These are phyloP conservation scores for Plenodomus lindquistii DNA, from an alignment of 2,329 filamentous ascomycete species.

Conservation along the genomic window DNA sequence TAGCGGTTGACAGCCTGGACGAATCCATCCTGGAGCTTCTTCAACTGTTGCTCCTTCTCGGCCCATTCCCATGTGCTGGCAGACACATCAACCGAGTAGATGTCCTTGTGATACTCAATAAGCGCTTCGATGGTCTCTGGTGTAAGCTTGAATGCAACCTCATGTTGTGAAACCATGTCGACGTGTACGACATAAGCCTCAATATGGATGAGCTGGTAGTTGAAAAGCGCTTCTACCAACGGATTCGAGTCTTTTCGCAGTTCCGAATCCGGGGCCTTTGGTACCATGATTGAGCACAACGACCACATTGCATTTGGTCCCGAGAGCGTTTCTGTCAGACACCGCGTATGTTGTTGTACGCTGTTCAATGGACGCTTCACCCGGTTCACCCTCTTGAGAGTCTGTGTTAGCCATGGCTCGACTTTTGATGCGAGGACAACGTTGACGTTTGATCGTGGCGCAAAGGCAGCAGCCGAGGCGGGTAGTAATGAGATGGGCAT, in stretches of 20 bases:
- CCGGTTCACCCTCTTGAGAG: conserved; percentile 93
- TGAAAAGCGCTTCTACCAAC: conserved; percentile 83
- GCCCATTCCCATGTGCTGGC: conserved; percentile 92
- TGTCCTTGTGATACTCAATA: conserved; percentile 93
- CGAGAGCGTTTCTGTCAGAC: conserved; percentile 91
- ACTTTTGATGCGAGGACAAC: conserved; percentile 91
- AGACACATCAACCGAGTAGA: conserved; percentile 88
- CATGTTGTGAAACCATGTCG: conserved; percentile 96
- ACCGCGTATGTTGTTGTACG: conserved; percentile 91
- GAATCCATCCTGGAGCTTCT: conserved; percentile 97
- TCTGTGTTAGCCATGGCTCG: conserved; percentile 95
- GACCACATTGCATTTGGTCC: conserved; percentile 92
- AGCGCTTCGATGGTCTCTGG: conserved; percentile 90
- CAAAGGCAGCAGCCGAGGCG: conserved; percentile 94
- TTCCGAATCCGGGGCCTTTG: conserved; percentile 85
- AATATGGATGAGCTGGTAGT: conserved; percentile 89
- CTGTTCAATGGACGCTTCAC: conserved; percentile 98
- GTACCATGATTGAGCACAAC: conserved; percentile 87
- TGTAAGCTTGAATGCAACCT: conserved; percentile 97
- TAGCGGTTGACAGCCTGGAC: conserved; percentile 97
- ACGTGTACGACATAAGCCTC: conserved; percentile 99
- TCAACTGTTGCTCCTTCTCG: conserved; percentile 93
- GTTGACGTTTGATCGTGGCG: conserved; percentile 89
- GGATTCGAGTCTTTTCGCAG: conserved; percentile 80
- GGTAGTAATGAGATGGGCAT: conserved; percentile 96